phyloP scores from a whole-genome alignment of 805 yeast genomes.

The Cyberlindnera nakhonratchasimensis region DNA sequence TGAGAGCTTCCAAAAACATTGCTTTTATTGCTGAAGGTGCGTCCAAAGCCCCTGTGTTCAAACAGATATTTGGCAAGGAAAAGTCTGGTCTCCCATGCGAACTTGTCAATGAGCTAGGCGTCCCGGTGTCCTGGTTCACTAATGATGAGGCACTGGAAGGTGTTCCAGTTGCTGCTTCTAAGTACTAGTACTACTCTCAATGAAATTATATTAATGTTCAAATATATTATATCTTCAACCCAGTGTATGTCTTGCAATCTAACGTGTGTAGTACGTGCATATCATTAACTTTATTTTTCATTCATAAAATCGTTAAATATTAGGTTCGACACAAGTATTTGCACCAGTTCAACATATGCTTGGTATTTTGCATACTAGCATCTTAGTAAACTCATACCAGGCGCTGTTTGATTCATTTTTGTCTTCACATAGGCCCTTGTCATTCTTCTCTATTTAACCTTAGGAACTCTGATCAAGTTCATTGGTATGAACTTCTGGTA shows the following conservation, averaged over 20 bases:
- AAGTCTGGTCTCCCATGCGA: constrained; percentile 61
- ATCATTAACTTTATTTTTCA: not conserved
- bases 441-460: not conserved
- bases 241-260: not conserved
- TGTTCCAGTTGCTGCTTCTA: constrained; percentile 36
- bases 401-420: no score
- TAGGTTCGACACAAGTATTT: no score
- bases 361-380: no score
- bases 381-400: no score
- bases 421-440: no score
- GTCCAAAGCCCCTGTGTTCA: constrained; percentile 70
- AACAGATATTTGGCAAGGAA: constrained; percentile 59
- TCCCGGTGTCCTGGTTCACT: constrained; percentile 77
- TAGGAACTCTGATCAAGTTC: not conserved
- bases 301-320: no score
- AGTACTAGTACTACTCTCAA: constrained; percentile 14
- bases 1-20: constrained; percentile 45
- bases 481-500: not conserved
- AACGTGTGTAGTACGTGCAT: not conserved
- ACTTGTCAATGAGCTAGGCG: constrained; percentile 59
- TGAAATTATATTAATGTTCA: not conserved
- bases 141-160: constrained; percentile 73
- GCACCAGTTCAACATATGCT: no score
- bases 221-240: no score
- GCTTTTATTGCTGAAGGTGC: constrained; percentile 90